Percentiles rank a stretch among this genome's conserved stretches.
Evolutionary conservation across 257 asterid species (phyloP).

Genomic region (Penstemon eatonii): DNA sequence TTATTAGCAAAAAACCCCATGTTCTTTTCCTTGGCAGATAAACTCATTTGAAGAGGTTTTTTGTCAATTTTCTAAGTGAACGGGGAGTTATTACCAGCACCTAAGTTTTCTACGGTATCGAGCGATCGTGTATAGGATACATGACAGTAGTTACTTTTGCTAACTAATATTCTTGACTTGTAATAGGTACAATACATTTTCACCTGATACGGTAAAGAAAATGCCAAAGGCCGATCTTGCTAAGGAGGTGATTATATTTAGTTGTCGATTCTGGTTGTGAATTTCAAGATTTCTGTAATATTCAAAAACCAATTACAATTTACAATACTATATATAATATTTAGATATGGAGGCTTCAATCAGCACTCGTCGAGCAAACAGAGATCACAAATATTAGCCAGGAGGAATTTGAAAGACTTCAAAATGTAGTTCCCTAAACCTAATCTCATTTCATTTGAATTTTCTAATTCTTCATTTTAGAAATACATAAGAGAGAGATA

Average conservation of each 20-base stretch:
- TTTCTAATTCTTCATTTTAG: background rate
- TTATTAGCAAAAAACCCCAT: too few relatives aligned
- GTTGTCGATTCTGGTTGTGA: background rate
- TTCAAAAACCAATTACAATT: background rate
- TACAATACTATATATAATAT: background rate
- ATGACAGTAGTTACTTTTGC: background rate
- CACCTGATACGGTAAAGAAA: constrained; percentile 83
- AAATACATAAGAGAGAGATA: background rate
- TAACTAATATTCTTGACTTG: constrained; percentile 7
- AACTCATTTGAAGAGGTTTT: too few relatives aligned
- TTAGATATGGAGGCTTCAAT: constrained; percentile 86
- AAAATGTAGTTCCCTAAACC: constrained; percentile 45
- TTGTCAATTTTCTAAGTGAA: too few relatives aligned
- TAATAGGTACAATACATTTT: constrained; percentile 74
- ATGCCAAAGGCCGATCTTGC: constrained; percentile 85
- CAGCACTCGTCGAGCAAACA: constrained; percentile 71
- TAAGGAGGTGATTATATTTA: constrained; percentile 58
- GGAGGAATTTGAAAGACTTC: constrained; percentile 86
- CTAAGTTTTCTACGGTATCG: too few relatives aligned
- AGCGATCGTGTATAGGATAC: background rate
- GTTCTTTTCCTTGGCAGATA: too few relatives aligned
- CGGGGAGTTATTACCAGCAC: too few relatives aligned
- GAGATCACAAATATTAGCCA: constrained; percentile 79
- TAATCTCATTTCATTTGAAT: constrained; percentile 16
- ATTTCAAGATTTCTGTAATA: background rate